Conservation (phyloP, 140 eudicot genomes). For the Anethum foeniculum region DNA sequence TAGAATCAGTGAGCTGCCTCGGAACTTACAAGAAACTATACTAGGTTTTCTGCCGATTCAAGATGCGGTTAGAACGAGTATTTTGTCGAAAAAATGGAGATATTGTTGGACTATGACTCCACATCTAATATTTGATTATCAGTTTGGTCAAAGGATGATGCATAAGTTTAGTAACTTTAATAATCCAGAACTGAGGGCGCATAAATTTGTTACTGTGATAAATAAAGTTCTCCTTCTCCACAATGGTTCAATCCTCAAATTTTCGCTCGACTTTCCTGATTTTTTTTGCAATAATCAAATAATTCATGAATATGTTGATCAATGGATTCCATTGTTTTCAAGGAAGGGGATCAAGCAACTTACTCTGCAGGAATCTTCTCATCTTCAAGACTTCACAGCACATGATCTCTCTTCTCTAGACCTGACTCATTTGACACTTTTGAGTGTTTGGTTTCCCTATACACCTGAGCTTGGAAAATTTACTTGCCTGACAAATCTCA, state of each 20-base stretch:
- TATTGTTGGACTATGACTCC: neutral
- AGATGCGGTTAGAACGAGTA: neutral
- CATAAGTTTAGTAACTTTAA: too few species aligned
- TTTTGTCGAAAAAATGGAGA: neutral
- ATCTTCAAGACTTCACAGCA: neutral
- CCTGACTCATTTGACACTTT: neutral
- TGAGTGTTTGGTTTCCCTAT: neutral
- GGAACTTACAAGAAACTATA: neutral
- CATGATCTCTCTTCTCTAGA: neutral
- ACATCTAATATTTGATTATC: too few species aligned
- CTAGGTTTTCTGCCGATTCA: neutral
- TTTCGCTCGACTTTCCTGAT: neutral
- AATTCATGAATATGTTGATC: neutral
- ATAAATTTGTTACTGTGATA: neutral
- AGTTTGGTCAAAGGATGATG: too few species aligned
- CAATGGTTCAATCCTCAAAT: neutral
- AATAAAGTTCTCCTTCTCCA: neutral
- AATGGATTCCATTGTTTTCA: neutral
- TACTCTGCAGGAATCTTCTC: too few species aligned
- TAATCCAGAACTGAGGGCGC: neutral
- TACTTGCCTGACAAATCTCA: neutral
- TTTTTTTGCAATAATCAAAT: neutral
- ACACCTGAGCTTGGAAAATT: neutral
- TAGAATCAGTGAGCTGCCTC: neutral
- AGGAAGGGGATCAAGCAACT: conserved; percentile 6